These are phyloP conservation scores for Candida sanyaensis DNA, from an alignment of 1,139 yeast species.

Conservation along the genomic window DNA sequence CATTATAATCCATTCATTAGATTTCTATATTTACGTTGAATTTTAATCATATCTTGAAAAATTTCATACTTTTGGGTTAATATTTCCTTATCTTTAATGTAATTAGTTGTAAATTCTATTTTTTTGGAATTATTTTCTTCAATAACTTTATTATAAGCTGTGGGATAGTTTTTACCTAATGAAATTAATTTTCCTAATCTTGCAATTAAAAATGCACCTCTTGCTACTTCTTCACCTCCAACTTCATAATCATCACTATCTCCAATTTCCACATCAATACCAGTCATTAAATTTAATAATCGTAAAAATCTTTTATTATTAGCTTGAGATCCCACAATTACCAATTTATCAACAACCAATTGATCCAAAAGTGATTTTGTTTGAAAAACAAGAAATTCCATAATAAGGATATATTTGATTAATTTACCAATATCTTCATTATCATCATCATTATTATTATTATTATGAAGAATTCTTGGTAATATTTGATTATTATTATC, in stretches of 20 bases:
- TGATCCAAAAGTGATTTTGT: conserved; percentile 37
- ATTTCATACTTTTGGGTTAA: conserved; percentile 29
- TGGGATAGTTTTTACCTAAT: neutral
- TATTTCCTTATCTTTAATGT: neutral
- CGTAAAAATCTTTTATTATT: conserved; percentile 43
- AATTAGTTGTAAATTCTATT: neutral
- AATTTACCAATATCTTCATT: conserved; percentile 22
- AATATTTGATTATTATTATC: conserved; percentile 43
- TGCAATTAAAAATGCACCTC: conserved; percentile 40
- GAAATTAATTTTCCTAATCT: conserved; percentile 11
- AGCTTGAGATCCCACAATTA: conserved; percentile 55
- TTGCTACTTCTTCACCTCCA: conserved; percentile 31
- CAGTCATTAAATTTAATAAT: conserved; percentile 26
- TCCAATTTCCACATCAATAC: conserved; percentile 22
- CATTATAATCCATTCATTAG: conserved; percentile 13
- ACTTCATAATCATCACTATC: neutral
- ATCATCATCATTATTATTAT: neutral
- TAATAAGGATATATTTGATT: conserved; percentile 41
- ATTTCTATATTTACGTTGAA: conserved; percentile 29
- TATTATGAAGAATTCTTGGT: conserved; percentile 8
- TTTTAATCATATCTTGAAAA: conserved; percentile 36
- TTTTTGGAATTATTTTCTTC: conserved; percentile 1
- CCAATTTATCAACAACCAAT: conserved; percentile 24
- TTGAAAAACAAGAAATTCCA: conserved; percentile 56
- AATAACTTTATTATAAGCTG: conserved; percentile 8